These are phyloP conservation scores for Metschnikowia drakensbergensis DNA, from an alignment of 805 yeast genomes.

Conservation along the genomic window DNA sequence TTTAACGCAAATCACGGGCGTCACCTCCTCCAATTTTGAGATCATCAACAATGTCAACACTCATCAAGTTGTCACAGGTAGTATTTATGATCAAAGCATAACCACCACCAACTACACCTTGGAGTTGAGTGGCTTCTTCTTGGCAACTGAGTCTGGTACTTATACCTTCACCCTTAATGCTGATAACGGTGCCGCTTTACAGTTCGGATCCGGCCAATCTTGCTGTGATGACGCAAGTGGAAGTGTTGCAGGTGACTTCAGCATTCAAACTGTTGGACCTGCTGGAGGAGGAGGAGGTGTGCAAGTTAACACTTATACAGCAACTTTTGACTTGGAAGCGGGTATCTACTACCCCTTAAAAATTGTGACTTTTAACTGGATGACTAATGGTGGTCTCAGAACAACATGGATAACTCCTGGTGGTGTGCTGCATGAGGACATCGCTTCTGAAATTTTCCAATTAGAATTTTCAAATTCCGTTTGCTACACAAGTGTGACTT, in stretches of 20 bases:
- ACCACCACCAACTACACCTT: conserved; percentile 5
- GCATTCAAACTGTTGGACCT: conserved; percentile 11
- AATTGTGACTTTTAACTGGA: conserved; percentile 17
- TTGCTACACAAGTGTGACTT: conserved; percentile 6
- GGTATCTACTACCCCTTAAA: conserved; percentile 14
- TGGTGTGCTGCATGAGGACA: not conserved
- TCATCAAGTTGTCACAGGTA: not conserved
- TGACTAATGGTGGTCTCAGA: conserved; percentile 12
- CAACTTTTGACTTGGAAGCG: conserved; percentile 8
- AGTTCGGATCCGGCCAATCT: conserved; percentile 12
- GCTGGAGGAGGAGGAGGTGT: conserved; percentile 10
- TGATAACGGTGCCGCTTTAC: conserved; percentile 17
- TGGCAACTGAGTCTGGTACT: conserved; percentile 10
- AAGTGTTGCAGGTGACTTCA: conserved; percentile 11
- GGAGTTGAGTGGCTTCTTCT: conserved; percentile 13
- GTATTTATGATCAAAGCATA: not conserved
- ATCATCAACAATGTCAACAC: not conserved
- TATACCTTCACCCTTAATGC: conserved; percentile 14
- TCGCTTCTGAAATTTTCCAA: conserved; percentile 10
- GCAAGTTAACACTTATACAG: conserved; percentile 4
- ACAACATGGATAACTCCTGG: conserved; percentile 4
- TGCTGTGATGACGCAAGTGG: conserved; percentile 17
- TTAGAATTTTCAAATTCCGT: conserved; percentile 5
- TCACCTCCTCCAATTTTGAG: not conserved
- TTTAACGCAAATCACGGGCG: not conserved